Conservation (phyloP, 352 stramenopile species). For the Phytophthora tubulina region DNA sequence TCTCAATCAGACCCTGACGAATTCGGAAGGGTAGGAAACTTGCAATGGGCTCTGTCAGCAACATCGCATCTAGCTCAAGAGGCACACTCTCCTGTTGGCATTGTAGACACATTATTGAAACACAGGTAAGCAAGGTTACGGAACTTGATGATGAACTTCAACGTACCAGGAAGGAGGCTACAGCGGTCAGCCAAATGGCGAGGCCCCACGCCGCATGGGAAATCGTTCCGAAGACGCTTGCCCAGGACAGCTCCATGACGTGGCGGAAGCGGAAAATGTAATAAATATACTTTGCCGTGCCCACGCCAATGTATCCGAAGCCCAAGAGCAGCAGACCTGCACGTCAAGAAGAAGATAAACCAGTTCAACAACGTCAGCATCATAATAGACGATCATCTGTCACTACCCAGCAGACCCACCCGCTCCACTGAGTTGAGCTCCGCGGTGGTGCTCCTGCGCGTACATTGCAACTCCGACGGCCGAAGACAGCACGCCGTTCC, state of each 20-base stretch:
- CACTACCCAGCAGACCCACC: slow-evolving; percentile 38
- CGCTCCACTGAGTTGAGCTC: slow-evolving; percentile 83
- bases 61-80: slow-evolving; percentile 85
- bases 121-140: neutral
- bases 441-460: slow-evolving; percentile 88
- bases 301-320: slow-evolving; percentile 90
- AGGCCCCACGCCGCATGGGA: slow-evolving; percentile 84
- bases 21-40: slow-evolving; percentile 87
- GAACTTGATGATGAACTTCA: neutral
- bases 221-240: slow-evolving; percentile 84
- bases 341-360: neutral
- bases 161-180: slow-evolving; percentile 86
- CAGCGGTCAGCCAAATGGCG: slow-evolving; percentile 87
- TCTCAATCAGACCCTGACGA: slow-evolving; percentile 88
- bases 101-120: neutral
- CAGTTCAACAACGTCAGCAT: slow-evolving; percentile 13
- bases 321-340: slow-evolving; percentile 78
- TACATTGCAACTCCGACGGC: slow-evolving; percentile 89
- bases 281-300: slow-evolving; percentile 91
- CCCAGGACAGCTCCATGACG: slow-evolving; percentile 89
- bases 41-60: slow-evolving; percentile 85
- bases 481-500: slow-evolving; percentile 87
- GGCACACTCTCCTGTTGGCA: slow-evolving; percentile 79
- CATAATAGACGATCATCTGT: neutral
- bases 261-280: slow-evolving; percentile 91